These are phyloP conservation scores for Stevia rebaudiana DNA, from an alignment of 140 eudicot species.

Conservation along the genomic window DNA sequence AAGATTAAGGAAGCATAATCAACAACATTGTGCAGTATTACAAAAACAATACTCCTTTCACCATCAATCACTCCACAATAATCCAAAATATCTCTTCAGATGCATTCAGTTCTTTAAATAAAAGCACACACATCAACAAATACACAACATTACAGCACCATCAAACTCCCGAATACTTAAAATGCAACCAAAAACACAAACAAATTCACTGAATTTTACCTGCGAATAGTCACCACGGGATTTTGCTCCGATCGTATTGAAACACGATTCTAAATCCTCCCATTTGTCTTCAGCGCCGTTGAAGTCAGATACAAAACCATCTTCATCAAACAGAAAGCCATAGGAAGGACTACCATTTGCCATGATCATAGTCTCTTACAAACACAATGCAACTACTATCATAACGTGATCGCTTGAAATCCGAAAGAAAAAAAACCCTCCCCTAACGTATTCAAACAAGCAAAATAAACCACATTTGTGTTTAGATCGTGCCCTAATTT, in stretches of 20 bases:
- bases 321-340: slow-evolving; percentile 13
- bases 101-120: not conserved
- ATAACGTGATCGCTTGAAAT: slow-evolving; percentile 7
- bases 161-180: slow-evolving; percentile 7
- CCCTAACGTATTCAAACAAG: not conserved
- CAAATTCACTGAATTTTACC: slow-evolving; percentile 14
- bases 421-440: not conserved
- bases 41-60: not conserved
- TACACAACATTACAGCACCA: not conserved
- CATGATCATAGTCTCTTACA: slow-evolving; percentile 30
- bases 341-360: slow-evolving; percentile 5
- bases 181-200: slow-evolving; percentile 5
- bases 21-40: not conserved
- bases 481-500: slow-evolving; percentile 27
- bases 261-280: slow-evolving; percentile 15
- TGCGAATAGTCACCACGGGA: slow-evolving; percentile 25
- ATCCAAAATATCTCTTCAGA: not conserved
- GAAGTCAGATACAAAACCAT: slow-evolving; percentile 6
- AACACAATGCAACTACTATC: not conserved
- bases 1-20: not conserved
- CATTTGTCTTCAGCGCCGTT: slow-evolving; percentile 9
- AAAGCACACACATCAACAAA: not conserved
- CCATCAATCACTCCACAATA: slow-evolving; percentile 3
- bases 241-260: slow-evolving; percentile 15
- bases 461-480: slow-evolving; percentile 2